Evolutionary conservation across 2,329 filamentous ascomycete species (phyloP).

Genomic region (Ceratocystis diversiconidia): DNA sequence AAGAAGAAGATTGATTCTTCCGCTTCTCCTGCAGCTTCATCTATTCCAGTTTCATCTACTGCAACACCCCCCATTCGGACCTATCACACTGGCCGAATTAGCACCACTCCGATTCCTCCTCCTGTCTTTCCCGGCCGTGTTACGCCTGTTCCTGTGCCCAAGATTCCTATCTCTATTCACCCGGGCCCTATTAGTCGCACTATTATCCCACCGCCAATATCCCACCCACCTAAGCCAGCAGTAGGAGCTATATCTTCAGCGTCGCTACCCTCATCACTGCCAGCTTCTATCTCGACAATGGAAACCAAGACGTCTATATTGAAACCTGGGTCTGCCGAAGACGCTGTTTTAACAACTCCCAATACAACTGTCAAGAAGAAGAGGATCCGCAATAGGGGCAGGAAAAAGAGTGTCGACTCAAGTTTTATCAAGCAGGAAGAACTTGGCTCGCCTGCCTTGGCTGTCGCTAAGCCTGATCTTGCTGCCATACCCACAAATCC

Average conservation of each 20-base stretch:
- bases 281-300: background rate
- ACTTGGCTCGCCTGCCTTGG: background rate
- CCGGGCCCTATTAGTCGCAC: background rate
- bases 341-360: background rate
- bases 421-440: background rate
- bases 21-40: background rate
- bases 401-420: background rate
- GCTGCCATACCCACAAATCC: background rate
- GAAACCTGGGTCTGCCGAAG: background rate
- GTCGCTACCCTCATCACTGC: background rate
- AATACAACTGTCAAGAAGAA: background rate
- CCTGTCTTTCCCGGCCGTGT: conserved; percentile 4
- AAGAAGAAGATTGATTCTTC: conserved; percentile 9
- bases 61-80: conserved; percentile 12
- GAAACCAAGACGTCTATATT: background rate
- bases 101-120: conserved; percentile 16
- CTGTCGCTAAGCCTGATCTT: background rate
- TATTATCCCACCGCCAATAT: background rate
- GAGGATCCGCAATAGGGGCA: background rate
- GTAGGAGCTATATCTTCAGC: background rate
- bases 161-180: background rate
- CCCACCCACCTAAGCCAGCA: background rate
- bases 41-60: background rate
- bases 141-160: conserved; percentile 8
- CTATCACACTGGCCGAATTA: conserved; percentile 12